Percentiles rank a stretch among this genome's conserved stretches.
Evolutionary conservation across 345 rosid genomes (phyloP).

Genomic region (Melaleuca quinquenervia): DNA sequence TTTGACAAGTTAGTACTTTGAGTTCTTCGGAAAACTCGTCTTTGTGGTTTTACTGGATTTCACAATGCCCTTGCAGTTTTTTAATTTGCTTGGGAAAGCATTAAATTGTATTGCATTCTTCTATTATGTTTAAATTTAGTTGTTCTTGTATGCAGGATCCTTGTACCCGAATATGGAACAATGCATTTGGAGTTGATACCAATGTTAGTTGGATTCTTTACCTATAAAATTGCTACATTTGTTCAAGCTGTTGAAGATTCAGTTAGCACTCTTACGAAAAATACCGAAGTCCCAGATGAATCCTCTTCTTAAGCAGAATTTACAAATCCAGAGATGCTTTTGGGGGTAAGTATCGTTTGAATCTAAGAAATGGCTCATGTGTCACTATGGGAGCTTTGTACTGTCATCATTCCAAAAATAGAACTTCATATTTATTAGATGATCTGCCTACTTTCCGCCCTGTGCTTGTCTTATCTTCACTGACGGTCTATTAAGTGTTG

Average conservation of each 20-base stretch:
- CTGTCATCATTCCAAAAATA: neutral
- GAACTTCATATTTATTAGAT: neutral
- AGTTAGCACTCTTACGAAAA: constrained; percentile 22
- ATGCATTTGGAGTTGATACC: constrained; percentile 82
- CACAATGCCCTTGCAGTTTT: neutral
- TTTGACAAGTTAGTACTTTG: neutral
- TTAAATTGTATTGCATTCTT: neutral
- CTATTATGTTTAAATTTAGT: neutral
- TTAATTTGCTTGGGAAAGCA: neutral
- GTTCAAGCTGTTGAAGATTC: constrained; percentile 77
- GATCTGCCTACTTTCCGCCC: neutral
- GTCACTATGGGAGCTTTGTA: neutral
- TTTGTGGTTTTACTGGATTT: neutral
- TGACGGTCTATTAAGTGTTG: neutral
- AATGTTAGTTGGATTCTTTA: constrained; percentile 86
- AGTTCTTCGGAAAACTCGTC: neutral
- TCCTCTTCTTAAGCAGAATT: neutral
- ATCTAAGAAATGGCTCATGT: neutral
- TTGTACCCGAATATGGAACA: constrained; percentile 71
- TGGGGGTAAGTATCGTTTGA: neutral
- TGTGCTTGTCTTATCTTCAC: neutral
- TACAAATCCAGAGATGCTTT: neutral
- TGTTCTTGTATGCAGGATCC: constrained; percentile 39
- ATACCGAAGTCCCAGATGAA: constrained; percentile 9
- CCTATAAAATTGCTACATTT: constrained; percentile 88